These are phyloP conservation scores for Pseudogymnoascus sp. DNA, from an alignment of 2,329 filamentous ascomycete species.

Conservation along the genomic window DNA sequence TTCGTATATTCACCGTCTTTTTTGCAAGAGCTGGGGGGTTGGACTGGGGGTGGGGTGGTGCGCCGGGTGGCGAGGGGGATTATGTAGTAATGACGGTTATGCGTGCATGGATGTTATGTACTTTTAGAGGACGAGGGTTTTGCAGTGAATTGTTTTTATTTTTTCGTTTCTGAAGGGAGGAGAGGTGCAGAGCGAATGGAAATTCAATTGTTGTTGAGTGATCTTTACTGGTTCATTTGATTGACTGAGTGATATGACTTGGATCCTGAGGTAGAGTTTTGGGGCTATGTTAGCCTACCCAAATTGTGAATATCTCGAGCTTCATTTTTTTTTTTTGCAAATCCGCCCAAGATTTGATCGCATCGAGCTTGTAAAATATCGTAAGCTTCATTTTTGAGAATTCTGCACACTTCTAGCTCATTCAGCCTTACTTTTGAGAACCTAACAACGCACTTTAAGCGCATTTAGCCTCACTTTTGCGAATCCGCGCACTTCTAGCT, in stretches of 20 bases:
- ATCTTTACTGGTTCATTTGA: neutral
- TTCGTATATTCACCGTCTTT: constrained; percentile 8
- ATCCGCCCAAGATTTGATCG: too few species aligned
- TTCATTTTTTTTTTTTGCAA: too few species aligned
- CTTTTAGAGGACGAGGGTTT: constrained; percentile 2
- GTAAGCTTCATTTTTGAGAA: too few species aligned
- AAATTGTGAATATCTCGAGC: too few species aligned
- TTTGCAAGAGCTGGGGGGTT: constrained; percentile 3
- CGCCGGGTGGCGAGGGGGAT: neutral
- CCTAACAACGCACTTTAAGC: too few species aligned
- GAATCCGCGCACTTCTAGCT: too few species aligned
- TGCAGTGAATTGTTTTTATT: neutral
- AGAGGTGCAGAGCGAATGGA: neutral
- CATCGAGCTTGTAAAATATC: too few species aligned
- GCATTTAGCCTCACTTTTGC: too few species aligned
- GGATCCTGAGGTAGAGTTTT: neutral
- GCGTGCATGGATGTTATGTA: constrained; percentile 4
- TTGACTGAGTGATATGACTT: neutral
- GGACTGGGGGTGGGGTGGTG: neutral
- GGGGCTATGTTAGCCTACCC: neutral
- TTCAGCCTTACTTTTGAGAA: too few species aligned
- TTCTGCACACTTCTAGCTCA: too few species aligned
- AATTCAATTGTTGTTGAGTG: neutral
- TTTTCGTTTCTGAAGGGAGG: neutral
- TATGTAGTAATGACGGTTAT: constrained; percentile 6